Evolutionary conservation across 1,284 basidiomycete genomes (phyloP), one percentile per base, ranked within the genome.

Genomic region (Ganoderma multipileum): DNA sequence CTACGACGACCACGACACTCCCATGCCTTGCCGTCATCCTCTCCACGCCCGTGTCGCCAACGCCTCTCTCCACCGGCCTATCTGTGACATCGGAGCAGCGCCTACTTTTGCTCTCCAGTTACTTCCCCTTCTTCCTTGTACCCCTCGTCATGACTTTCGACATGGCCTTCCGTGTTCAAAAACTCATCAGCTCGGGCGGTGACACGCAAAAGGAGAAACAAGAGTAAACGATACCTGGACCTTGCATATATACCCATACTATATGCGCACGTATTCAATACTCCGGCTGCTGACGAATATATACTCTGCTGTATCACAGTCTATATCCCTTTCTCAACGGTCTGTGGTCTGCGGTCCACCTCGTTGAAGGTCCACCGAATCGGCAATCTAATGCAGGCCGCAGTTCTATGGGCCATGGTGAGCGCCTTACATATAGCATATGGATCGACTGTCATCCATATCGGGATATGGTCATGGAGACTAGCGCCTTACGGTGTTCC

Each of bases 111-210:
- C 81, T 95, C 18, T 84, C 84, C 12, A 89, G 87, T 74, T 96
- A 95, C 74, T 76, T 94, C 3, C 92, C 94, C 0, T 96, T 92
- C 84, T 87, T 93, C 68, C 44, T 93, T 30, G 79, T 95, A 0
- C 93, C 94, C 0, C 75, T 94, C 5, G 76, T 84, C 11, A 94
- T 96, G 86, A 83, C 89, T 0, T 68, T 92, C 9, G 94, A 95
- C 74, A 92, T 95, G 88, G 84, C 84, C 0, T 66, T 80, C 50
- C 84, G 91, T 9, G 67, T 86, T n/a, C 72, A 74, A 11, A 71
- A 72, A 12, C 72, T 84, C 36, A 66, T 74, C 3, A 55, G 59
- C 12, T 68, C 65, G 0, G 73, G 70, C 30, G 41, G 42, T 23
- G 59, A 61, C 6, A 30, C 65, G 8, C 63, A 52, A 55, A 69